phyloP scores from a whole-genome alignment of 805 yeast genomes.

The Lachancea meyersii region DNA sequence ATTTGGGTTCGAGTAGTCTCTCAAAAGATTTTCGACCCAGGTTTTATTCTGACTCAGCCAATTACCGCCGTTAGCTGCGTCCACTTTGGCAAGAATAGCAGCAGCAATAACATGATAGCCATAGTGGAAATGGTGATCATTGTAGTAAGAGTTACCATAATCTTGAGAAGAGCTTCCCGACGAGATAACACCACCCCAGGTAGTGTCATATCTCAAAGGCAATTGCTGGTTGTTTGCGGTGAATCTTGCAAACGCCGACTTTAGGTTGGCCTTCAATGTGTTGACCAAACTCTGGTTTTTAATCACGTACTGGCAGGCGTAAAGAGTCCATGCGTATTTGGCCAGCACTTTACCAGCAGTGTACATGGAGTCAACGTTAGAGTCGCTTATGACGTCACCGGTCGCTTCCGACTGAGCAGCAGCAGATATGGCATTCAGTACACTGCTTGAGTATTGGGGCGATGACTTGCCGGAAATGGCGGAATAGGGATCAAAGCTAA shows the following conservation, averaged over 20 bases:
- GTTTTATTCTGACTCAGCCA: constrained; percentile 47
- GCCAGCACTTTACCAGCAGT: constrained; percentile 83
- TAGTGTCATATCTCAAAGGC: constrained; percentile 73
- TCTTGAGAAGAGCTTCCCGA: constrained; percentile 57
- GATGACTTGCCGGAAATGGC: constrained; percentile 27
- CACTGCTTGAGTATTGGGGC: constrained; percentile 26
- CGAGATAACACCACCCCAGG: constrained; percentile 75
- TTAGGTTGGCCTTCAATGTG: constrained; percentile 49
- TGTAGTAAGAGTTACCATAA: constrained; percentile 65
- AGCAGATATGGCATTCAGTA: constrained; percentile 27
- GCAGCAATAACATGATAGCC: constrained; percentile 70
- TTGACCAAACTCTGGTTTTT: constrained; percentile 48
- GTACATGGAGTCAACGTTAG: constrained; percentile 76
- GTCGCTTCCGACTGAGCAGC: constrained; percentile 35
- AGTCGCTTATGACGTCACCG: constrained; percentile 40
- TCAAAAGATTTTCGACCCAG: constrained; percentile 53
- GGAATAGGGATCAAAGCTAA: constrained; percentile 43
- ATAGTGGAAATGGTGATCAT: constrained; percentile 74
- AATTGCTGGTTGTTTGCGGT: constrained; percentile 59
- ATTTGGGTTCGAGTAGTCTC: constrained; percentile 62
- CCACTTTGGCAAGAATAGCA: constrained; percentile 55
- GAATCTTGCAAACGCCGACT: constrained; percentile 64
- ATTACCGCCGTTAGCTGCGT: constrained; percentile 37
- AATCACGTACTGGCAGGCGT: constrained; percentile 62
- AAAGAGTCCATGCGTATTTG: constrained; percentile 82